Evolutionary conservation across 2,329 filamentous ascomycete species (phyloP).

Genomic region (Mariannaea sp.): DNA sequence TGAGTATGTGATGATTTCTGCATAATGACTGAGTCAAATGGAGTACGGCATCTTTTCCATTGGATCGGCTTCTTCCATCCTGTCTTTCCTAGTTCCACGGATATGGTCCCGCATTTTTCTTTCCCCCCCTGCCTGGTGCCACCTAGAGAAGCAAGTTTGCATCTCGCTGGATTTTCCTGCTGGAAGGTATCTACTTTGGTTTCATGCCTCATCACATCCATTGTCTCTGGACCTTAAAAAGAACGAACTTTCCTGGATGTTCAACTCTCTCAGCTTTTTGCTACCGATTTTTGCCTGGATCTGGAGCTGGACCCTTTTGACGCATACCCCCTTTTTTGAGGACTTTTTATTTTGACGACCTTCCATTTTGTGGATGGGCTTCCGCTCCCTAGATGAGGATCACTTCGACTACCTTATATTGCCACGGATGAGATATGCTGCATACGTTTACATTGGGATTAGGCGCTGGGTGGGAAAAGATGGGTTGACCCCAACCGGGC

Average conservation of each 20-base stretch:
- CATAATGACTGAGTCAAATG: conserved; percentile 38
- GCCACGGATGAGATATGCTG: conserved; percentile 42
- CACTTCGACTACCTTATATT: conserved; percentile 36
- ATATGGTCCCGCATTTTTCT: conserved; percentile 32
- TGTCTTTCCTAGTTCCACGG: conserved; percentile 35
- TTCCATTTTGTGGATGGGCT: conserved; percentile 38
- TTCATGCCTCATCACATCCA: conserved; percentile 24
- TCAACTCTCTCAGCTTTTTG: conserved; percentile 27
- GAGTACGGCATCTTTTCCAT: conserved; percentile 34
- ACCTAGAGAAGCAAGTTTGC: conserved; percentile 40
- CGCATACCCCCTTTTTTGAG: conserved; percentile 27
- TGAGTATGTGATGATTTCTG: conserved; percentile 41
- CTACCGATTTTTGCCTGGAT: conserved; percentile 33
- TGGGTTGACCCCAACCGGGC: conserved; percentile 29
- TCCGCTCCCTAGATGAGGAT: conserved; percentile 29
- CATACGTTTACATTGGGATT: conserved; percentile 39
- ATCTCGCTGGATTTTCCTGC: conserved; percentile 31
- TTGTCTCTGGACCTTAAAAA: conserved; percentile 25
- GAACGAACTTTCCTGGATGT: conserved; percentile 34
- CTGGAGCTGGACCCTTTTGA: conserved; percentile 31
- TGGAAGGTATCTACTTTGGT: conserved; percentile 37
- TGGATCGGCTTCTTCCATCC: conserved; percentile 37
- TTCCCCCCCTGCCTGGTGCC: conserved; percentile 34
- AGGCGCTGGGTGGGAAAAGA: conserved; percentile 42
- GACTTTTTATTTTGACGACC: conserved; percentile 35